Conservation (phyloP, 2,329 filamentous ascomycete genomes). For the Fusarium drepaniforme region DNA sequence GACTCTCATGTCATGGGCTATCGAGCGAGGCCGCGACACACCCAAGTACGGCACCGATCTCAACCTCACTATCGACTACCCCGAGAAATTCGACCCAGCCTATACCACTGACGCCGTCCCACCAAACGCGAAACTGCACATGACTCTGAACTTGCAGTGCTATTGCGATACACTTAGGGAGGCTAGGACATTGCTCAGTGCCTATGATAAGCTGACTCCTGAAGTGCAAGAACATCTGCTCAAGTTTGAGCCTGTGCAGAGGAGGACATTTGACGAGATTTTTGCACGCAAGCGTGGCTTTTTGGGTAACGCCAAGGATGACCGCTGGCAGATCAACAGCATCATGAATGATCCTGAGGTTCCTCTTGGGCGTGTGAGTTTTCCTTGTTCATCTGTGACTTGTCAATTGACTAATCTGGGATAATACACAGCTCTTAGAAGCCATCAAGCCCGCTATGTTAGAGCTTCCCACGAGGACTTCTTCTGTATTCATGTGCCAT, state of each 20-base stretch:
- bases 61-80: slow-evolving; percentile 23
- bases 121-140: slow-evolving; percentile 9
- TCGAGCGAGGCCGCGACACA: slow-evolving; percentile 22
- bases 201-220: slow-evolving; percentile 19
- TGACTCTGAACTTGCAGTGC: slow-evolving; percentile 19
- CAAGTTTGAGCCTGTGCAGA: slow-evolving; percentile 17
- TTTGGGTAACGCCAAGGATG: slow-evolving; percentile 15
- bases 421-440: slow-evolving; percentile 5
- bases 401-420: not conserved
- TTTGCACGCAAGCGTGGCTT: slow-evolving; percentile 20
- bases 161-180: slow-evolving; percentile 13
- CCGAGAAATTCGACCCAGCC: slow-evolving; percentile 17
- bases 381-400: not conserved
- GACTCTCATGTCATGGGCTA: slow-evolving; percentile 20
- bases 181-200: slow-evolving; percentile 15
- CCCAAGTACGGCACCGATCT: slow-evolving; percentile 23
- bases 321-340: slow-evolving; percentile 23
- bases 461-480: slow-evolving; percentile 15
- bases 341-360: slow-evolving; percentile 24
- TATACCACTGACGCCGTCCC: slow-evolving; percentile 14
- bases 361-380: slow-evolving; percentile 11
- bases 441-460: slow-evolving; percentile 16
- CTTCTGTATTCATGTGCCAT: slow-evolving; percentile 15
- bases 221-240: slow-evolving; percentile 12
- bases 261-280: slow-evolving; percentile 12